Conservation (phyloP, 495 filamentous ascomycete species). For the Neurospora sp. region DNA sequence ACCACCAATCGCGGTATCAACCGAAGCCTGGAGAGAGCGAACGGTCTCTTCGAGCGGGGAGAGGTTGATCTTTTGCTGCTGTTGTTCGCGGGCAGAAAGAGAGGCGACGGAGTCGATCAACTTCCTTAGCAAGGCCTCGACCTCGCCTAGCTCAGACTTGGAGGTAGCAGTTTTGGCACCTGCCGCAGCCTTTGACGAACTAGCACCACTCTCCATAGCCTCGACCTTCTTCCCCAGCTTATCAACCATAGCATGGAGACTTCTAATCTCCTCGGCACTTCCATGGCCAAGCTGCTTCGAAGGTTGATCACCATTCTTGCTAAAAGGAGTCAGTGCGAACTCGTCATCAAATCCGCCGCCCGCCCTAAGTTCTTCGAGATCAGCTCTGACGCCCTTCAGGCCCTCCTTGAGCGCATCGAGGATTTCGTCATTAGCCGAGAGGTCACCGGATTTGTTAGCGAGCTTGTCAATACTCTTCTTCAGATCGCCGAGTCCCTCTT, state of each 20-base stretch:
- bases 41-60: background rate
- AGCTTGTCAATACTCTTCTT: slow-evolving; percentile 67
- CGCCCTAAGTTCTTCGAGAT: slow-evolving; percentile 63
- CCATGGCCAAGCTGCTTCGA: slow-evolving; percentile 10
- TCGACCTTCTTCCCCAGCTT: slow-evolving; percentile 76
- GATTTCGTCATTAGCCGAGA: slow-evolving; percentile 76
- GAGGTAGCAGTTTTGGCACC: slow-evolving; percentile 56
- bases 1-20: background rate
- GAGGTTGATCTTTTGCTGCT: background rate
- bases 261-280: slow-evolving; percentile 63
- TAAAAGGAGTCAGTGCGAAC: slow-evolving; percentile 33
- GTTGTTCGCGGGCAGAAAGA: slow-evolving; percentile 13
- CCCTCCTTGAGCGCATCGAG: slow-evolving; percentile 77
- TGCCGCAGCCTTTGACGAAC: slow-evolving; percentile 41
- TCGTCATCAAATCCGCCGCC: slow-evolving; percentile 39
- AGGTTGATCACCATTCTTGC: slow-evolving; percentile 16
- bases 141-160: slow-evolving; percentile 32
- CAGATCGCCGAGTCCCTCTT: slow-evolving; percentile 69
- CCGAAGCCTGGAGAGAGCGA: background rate
- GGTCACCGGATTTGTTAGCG: slow-evolving; percentile 50
- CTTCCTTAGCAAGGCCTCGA: slow-evolving; percentile 22
- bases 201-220: slow-evolving; percentile 50
- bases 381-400: slow-evolving; percentile 57
- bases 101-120: slow-evolving; percentile 30
- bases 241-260: slow-evolving; percentile 54